Evolutionary conservation across 129 eudicot genomes (phyloP).

Genomic region (Dittrichia graveolens): DNA sequence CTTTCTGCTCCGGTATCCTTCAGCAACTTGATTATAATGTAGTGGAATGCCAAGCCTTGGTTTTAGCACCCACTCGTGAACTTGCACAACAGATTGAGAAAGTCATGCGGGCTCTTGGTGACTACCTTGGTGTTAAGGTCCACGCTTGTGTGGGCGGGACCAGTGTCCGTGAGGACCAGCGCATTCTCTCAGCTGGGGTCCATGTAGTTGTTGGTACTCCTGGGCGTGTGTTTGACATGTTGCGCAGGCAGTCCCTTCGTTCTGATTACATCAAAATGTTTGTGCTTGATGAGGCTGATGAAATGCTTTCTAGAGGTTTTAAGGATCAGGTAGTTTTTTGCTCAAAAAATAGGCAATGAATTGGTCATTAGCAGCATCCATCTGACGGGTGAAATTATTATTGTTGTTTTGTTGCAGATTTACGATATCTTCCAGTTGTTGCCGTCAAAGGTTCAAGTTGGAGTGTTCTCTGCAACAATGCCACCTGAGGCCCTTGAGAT

Average conservation of each 20-base stretch:
- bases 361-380: too few species aligned
- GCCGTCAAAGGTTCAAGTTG: conserved; percentile 71
- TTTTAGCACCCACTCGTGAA: conserved; percentile 79
- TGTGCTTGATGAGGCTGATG: conserved; percentile 82
- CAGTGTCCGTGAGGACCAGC: conserved; percentile 81
- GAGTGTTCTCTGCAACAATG: conserved; percentile 77
- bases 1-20: conserved; percentile 78
- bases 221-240: conserved; percentile 82
- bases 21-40: conserved; percentile 68
- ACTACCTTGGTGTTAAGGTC: conserved; percentile 75
- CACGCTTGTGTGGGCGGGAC: conserved; percentile 92
- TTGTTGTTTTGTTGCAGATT: conserved; percentile 43
- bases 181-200: conserved; percentile 65
- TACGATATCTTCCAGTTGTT: conserved; percentile 64
- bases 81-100: conserved; percentile 78
- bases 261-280: conserved; percentile 72
- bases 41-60: conserved; percentile 78
- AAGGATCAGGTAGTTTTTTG: conserved; percentile 60
- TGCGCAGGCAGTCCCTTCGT: conserved; percentile 64
- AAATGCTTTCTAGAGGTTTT: conserved; percentile 78
- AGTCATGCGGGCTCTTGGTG: conserved; percentile 75
- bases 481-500: conserved; percentile 75
- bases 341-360: too few species aligned
- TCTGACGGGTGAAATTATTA: not conserved
- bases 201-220: conserved; percentile 77